Percentiles rank a stretch among this genome's conserved stretches.
These are phyloP conservation scores for Mycena floridula DNA, from an alignment of 768 basidiomycete species.

Conservation along the genomic window DNA sequence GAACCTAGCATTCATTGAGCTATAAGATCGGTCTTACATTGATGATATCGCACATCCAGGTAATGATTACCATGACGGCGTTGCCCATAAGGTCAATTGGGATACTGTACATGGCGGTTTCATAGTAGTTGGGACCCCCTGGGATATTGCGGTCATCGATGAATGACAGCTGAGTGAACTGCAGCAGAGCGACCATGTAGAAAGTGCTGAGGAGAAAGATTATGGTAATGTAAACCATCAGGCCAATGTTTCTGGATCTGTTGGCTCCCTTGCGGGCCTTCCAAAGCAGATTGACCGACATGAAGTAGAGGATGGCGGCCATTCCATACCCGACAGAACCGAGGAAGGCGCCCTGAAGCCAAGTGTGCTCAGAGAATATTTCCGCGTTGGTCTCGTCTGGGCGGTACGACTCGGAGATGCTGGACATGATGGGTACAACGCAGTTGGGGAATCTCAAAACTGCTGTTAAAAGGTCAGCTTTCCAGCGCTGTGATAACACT, in stretches of 20 bases:
- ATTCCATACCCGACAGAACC: slow-evolving; percentile 3
- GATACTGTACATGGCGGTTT: slow-evolving; percentile 13
- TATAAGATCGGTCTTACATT: slow-evolving; percentile 3
- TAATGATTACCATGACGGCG: slow-evolving; percentile 7
- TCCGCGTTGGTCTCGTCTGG: background rate
- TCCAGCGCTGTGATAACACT: too few species aligned
- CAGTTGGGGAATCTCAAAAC: too few species aligned
- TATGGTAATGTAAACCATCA: slow-evolving; percentile 2
- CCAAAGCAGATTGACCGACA: slow-evolving; percentile 1
- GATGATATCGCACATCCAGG: slow-evolving; percentile 9
- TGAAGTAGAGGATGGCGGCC: slow-evolving; percentile 1
- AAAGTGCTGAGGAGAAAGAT: slow-evolving; percentile 10
- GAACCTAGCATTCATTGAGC: too few species aligned
- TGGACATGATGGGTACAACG: too few species aligned
- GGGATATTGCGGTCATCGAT: slow-evolving; percentile 16
- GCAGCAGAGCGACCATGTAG: slow-evolving; percentile 10
- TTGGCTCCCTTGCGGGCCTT: background rate
- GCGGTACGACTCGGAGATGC: background rate
- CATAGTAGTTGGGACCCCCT: slow-evolving; percentile 13
- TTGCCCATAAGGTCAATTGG: slow-evolving; percentile 8
- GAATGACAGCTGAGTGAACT: slow-evolving; percentile 13
- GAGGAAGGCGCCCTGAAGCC: slow-evolving; percentile 7
- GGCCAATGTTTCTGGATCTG: background rate
- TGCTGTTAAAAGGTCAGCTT: too few species aligned
- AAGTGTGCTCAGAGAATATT: slow-evolving; percentile 5